Conservation (phyloP, 257 asterid species). For the Avicennia marina region DNA sequence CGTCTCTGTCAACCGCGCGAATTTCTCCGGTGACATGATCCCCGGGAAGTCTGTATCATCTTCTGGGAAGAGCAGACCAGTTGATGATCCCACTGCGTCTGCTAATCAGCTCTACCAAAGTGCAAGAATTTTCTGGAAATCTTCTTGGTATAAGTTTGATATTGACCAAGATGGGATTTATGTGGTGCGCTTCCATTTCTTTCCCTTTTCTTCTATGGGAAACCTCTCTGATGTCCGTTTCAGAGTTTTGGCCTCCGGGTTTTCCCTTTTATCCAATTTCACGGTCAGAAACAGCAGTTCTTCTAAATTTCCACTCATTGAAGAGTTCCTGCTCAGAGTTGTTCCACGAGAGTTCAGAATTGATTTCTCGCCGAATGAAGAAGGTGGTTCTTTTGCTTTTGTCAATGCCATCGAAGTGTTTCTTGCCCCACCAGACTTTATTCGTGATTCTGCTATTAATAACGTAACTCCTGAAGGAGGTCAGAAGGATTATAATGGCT, state of each 20-base stretch:
- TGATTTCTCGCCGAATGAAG: constrained; percentile 29
- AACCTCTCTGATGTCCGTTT: constrained; percentile 22
- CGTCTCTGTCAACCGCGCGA: neutral
- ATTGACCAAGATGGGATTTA: constrained; percentile 24
- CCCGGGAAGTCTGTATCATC: neutral
- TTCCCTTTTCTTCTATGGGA: constrained; percentile 13
- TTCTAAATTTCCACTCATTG: constrained; percentile 11
- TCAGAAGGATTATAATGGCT: neutral
- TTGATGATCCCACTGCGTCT: neutral
- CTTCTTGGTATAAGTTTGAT: constrained; percentile 24
- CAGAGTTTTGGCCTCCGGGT: constrained; percentile 22
- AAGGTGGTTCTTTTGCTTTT: constrained; percentile 26
- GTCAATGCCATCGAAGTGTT: constrained; percentile 40
- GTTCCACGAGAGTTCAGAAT: constrained; percentile 16
- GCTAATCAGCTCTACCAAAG: constrained; percentile 17
- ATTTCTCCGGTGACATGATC: constrained; percentile 32
- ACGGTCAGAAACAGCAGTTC: neutral
- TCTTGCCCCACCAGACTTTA: constrained; percentile 23
- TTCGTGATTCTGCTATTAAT: neutral
- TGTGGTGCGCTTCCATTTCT: constrained; percentile 45
- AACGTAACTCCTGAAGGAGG: constrained; percentile 1
- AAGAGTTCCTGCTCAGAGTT: constrained; percentile 31
- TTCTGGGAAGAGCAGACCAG: neutral
- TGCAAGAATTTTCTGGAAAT: constrained; percentile 31
- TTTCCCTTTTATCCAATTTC: constrained; percentile 29